Conservation (phyloP, 352 stramenopile species). For the Detonula confervacea region DNA sequence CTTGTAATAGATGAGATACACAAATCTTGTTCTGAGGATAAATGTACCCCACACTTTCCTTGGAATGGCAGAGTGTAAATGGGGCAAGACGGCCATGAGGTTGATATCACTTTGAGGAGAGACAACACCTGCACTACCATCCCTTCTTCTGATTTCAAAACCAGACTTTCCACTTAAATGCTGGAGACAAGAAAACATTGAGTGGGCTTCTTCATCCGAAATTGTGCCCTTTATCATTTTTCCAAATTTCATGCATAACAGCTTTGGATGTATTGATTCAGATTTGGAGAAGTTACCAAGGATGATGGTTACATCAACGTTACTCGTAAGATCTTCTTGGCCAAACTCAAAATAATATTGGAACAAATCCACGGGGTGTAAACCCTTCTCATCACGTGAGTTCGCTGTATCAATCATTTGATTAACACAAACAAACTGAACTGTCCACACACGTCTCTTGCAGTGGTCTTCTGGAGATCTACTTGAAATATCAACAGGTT, state of each 20-base stretch:
- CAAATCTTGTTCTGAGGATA: not conserved
- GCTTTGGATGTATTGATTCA: not conserved
- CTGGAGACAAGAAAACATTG: not conserved
- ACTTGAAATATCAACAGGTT: not conserved
- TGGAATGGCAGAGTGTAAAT: not conserved
- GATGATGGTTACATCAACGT: not conserved
- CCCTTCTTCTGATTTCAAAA: not conserved
- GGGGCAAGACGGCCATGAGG: not conserved
- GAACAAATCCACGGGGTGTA: too few species aligned
- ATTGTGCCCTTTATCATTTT: not conserved
- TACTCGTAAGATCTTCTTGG: not conserved
- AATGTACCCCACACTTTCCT: not conserved
- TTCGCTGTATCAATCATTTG: not conserved
- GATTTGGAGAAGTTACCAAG: not conserved
- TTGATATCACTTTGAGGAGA: not conserved
- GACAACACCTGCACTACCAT: not conserved
- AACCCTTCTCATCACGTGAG: not conserved
- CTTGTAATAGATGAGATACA: not conserved
- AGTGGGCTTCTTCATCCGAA: not conserved
- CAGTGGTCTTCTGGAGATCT: not conserved
- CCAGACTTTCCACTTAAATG: not conserved
- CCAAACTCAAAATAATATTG: not conserved
- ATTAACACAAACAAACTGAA: not conserved
- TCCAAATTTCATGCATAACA: not conserved
- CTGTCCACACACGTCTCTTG: not conserved